phyloP scores from a whole-genome alignment of 371 early-diverging fungal genomes.

The Mortierella sp. region DNA sequence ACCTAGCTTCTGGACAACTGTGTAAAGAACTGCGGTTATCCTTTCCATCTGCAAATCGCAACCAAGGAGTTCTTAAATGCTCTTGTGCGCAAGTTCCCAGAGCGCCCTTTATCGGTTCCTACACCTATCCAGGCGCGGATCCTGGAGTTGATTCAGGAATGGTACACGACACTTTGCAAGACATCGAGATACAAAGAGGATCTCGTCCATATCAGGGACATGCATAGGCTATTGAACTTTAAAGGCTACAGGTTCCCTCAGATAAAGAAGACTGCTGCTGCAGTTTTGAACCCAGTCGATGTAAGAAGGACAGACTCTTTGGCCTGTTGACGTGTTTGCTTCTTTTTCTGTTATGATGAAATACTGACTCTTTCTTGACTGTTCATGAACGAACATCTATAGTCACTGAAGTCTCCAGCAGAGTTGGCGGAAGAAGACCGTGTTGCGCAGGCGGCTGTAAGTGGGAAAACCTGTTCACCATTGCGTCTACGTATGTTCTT shows the following conservation, averaged over 20 bases:
- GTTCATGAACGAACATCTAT: neutral
- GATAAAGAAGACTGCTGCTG: constrained; percentile 66
- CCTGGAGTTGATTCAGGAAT: constrained; percentile 91
- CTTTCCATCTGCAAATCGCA: constrained; percentile 93
- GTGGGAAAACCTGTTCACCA: too few species aligned
- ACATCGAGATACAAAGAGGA: constrained; percentile 90
- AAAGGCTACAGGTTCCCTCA: constrained; percentile 94
- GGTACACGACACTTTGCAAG: constrained; percentile 88
- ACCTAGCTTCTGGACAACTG: constrained; percentile 88
- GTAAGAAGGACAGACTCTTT: constrained; percentile 21
- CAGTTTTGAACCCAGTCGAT: constrained; percentile 70
- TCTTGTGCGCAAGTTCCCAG: constrained; percentile 91
- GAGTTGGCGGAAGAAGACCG: constrained; percentile 95
- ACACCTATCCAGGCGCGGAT: constrained; percentile 83
- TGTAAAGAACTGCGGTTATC: constrained; percentile 96
- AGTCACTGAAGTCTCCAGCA: constrained; percentile 81
- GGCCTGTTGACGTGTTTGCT: neutral
- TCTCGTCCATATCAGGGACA: constrained; percentile 89
- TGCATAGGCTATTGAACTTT: constrained; percentile 86
- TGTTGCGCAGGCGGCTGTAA: constrained; percentile 80
- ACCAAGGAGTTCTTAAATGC: constrained; percentile 96
- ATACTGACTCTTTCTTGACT: too few species aligned
- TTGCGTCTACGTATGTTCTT: too few species aligned
- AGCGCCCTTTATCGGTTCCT: constrained; percentile 70
- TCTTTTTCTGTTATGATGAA: too few species aligned